Evolutionary conservation across 768 basidiomycete species (phyloP).

Genomic region (Xanthoconium stramineum): DNA sequence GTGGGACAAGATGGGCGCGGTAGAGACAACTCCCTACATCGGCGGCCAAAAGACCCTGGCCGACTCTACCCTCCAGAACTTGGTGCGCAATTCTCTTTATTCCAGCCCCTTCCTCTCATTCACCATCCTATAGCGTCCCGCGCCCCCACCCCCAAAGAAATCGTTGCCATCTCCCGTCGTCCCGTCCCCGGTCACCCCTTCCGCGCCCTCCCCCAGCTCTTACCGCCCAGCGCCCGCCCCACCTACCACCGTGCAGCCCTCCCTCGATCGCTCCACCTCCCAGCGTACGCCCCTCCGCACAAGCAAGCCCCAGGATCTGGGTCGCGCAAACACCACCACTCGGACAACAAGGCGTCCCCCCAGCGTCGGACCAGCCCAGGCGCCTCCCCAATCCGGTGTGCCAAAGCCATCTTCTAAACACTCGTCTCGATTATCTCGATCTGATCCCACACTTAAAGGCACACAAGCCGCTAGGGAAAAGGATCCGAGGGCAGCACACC

Average conservation of each 20-base stretch:
- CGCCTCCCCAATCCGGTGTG: constrained; percentile 32
- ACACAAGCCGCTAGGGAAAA: constrained; percentile 32
- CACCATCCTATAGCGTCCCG: constrained; percentile 31
- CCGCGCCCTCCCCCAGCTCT: constrained; percentile 38
- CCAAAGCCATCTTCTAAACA: constrained; percentile 40
- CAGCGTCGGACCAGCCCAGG: constrained; percentile 28
- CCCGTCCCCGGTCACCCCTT: constrained; percentile 30
- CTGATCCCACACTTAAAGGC: constrained; percentile 53
- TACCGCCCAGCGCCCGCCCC: constrained; percentile 80
- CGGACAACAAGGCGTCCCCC: constrained; percentile 59
- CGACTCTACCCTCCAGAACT: constrained; percentile 53
- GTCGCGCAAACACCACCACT: constrained; percentile 70
- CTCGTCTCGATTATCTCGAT: constrained; percentile 57
- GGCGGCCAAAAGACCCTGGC: constrained; percentile 29
- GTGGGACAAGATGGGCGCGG: constrained; percentile 82
- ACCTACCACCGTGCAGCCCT: constrained; percentile 56
- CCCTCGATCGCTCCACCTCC: constrained; percentile 85
- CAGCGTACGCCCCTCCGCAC: constrained; percentile 68
- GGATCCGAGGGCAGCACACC: constrained; percentile 35
- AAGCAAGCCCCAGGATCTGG: constrained; percentile 42
- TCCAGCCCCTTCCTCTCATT: background rate
- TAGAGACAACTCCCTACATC: constrained; percentile 33
- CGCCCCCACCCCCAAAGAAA: constrained; percentile 44
- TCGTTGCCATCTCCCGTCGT: constrained; percentile 23
- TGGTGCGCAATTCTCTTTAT: constrained; percentile 39